These are phyloP conservation scores for Auricularia auricula-judae DNA, from an alignment of 768 basidiomycete genomes.

Conservation along the genomic window DNA sequence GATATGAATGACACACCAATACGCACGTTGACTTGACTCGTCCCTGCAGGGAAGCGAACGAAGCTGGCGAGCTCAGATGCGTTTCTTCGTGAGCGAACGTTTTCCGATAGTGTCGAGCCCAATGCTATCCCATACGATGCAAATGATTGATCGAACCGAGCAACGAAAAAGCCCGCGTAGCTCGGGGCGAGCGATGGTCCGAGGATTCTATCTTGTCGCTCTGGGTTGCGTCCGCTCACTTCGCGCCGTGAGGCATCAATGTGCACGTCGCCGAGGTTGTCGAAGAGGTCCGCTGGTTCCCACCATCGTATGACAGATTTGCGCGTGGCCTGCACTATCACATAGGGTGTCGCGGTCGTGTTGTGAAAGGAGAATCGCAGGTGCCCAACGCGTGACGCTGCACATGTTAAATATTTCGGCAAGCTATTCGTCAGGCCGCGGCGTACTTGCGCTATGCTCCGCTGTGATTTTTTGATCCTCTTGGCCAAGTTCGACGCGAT, in stretches of 20 bases:
- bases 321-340: slow-evolving; percentile 58
- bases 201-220: slow-evolving; percentile 63
- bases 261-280: slow-evolving; percentile 42
- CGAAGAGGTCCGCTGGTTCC: slow-evolving; percentile 33
- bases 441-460: slow-evolving; percentile 55
- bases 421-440: background rate
- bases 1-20: slow-evolving; percentile 71
- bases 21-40: slow-evolving; percentile 36
- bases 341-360: slow-evolving; percentile 34
- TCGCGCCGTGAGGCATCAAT: slow-evolving; percentile 34
- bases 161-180: slow-evolving; percentile 37
- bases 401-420: background rate
- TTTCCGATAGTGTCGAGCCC: slow-evolving; percentile 27
- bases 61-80: slow-evolving; percentile 33
- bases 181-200: slow-evolving; percentile 31
- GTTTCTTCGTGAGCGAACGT: slow-evolving; percentile 26
- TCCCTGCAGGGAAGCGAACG: slow-evolving; percentile 16
- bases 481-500: slow-evolving; percentile 46
- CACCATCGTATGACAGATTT: slow-evolving; percentile 47
- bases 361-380: slow-evolving; percentile 53
- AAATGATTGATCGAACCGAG: slow-evolving; percentile 35
- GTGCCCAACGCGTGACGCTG: slow-evolving; percentile 69
- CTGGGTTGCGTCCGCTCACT: slow-evolving; percentile 54
- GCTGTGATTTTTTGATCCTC: slow-evolving; percentile 37
- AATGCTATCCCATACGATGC: slow-evolving; percentile 37